Evolutionary conservation across 345 rosid species (phyloP).

Genomic region (Cardamine chenopodiifolia): DNA sequence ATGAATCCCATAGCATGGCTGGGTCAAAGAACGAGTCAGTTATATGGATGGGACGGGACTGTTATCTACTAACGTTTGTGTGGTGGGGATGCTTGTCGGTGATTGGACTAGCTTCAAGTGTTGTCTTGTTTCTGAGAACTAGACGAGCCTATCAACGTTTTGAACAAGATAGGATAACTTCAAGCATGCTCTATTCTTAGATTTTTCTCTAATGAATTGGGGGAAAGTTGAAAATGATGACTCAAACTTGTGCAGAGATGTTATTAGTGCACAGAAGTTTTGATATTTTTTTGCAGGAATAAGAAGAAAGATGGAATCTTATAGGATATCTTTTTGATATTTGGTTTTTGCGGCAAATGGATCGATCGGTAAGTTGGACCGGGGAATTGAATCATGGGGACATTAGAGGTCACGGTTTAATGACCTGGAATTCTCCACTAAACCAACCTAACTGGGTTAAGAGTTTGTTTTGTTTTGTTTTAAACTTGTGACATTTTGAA

Average conservation of each 20-base stretch:
- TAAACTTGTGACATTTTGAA: too few relatives aligned
- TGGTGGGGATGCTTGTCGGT: constrained; percentile 72
- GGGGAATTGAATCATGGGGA: too few relatives aligned
- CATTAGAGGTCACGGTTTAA: too few relatives aligned
- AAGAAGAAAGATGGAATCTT: too few relatives aligned
- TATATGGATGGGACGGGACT: constrained; percentile 79
- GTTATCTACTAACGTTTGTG: too few relatives aligned
- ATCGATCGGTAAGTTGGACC: too few relatives aligned
- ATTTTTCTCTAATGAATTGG: neutral
- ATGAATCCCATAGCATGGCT: constrained; percentile 57
- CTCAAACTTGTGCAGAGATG: constrained; percentile 13
- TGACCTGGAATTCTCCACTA: too few relatives aligned
- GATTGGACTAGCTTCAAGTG: constrained; percentile 63
- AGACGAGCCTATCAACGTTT: constrained; percentile 75
- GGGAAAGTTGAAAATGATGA: neutral
- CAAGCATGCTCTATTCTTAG: constrained; percentile 36
- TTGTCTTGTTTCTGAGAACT: constrained; percentile 75
- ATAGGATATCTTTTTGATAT: too few relatives aligned
- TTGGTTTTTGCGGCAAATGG: too few relatives aligned
- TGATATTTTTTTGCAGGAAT: too few relatives aligned
- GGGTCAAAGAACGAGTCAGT: constrained; percentile 25
- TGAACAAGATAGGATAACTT: constrained; percentile 56
- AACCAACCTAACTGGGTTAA: too few relatives aligned
- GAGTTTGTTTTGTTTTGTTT: too few relatives aligned
- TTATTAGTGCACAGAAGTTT: constrained; percentile 10